Base-by-base conservation (phyloP, 352 stramenopile species). In the Pythium volutum region DNA sequence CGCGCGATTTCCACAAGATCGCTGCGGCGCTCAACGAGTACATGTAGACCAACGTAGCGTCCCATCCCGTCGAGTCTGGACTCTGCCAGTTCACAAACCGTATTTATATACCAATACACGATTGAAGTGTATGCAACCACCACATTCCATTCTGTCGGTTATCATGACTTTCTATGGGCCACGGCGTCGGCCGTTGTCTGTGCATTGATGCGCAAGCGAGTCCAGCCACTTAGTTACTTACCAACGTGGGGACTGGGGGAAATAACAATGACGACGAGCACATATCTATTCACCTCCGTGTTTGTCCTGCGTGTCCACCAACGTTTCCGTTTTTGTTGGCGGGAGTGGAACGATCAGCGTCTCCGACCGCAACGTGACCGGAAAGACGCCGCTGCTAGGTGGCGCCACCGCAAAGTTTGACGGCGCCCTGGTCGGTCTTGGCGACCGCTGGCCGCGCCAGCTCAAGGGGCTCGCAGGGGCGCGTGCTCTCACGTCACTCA, bases 401-500 rank as follows among this genome's bases (percentile, higher is more conserved):
- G 52, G 59, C 18, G 56, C 50, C 36, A 27, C 50, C 10, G 52
- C 7, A 43, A 54, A 54, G 55, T 33, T 31, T 48, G 54, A 38
- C 26, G 54, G 14, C 12, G 12, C 23, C 4, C 2, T 34, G 33
- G n/a, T 22, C 22, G 49, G 59, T 2, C 50, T 66, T 1, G 59
- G 59, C 41, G 41, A 62, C 56, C 47, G 50, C 52, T 60, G 50
- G 52, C 52, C 80, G 48, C 73, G 67, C 57, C 75, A 93, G 60
- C 64, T 83, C 58, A 71, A 74, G 7, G 79, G 70, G 12, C 83
- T 81, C 49, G 41, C 73, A n/a, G 23, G 78, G 74, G n/a, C 67
- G 66, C 25, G 62, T 91, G 33, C 81, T 93, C 59, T 97, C 55
- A 93, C 80, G 34, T 84, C 85, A 52, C 59, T 97, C 48, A 91